Base-by-base conservation (phyloP, 768 basidiomycete species). In the Trametes cingulata region DNA sequence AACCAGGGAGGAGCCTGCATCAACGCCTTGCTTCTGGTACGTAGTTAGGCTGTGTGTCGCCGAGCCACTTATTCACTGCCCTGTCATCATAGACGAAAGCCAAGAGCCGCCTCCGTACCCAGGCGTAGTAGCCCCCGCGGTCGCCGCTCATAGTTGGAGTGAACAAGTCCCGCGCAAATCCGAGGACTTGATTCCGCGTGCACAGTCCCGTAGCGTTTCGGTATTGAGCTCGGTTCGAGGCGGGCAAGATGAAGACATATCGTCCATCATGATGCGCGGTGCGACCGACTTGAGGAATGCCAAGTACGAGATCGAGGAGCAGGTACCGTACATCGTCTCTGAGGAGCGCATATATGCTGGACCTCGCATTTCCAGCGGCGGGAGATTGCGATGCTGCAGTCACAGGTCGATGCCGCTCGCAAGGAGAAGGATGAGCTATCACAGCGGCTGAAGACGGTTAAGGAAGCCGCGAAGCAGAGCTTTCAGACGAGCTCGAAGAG, bases 241-340 rank as follows among this genome's bases (percentile, higher is more conserved):
- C 6, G 40, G 64, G 6, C 68, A 59, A 39, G 69, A 69, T 0
- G 70, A 71, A 45, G 70, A 71, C 49, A 61, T 71, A n/a, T 69
- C 70, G 0, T 56, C 66, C 6, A 60, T 70, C 45, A 69, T 71
- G 70, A 71, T 71, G 70, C 66, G 69, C 10, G 69, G 69, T 7
- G 69, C 68, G 12, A 67, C 63, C 0, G 65, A 71, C 41, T 42
- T 71, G 6, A 48, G 68, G 22, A 67, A 64, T 48, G 63, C 66
- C 8, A 71, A 69, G 55, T 61, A 58, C 24, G 67, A 69, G 29
- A 47, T 64, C 2, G 70, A 69, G 33, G 70, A 71, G 37, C 66
- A 66, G 60, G 70, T 68, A 56, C 35, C 54, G 0, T 25, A 41
- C 29, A 14, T 12, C 17, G 27, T 22, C 22, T 35, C 10, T 13